phyloP scores from a whole-genome alignment of 176 grass and related monocot genomes.

The Aegilops sharonensis region DNA sequence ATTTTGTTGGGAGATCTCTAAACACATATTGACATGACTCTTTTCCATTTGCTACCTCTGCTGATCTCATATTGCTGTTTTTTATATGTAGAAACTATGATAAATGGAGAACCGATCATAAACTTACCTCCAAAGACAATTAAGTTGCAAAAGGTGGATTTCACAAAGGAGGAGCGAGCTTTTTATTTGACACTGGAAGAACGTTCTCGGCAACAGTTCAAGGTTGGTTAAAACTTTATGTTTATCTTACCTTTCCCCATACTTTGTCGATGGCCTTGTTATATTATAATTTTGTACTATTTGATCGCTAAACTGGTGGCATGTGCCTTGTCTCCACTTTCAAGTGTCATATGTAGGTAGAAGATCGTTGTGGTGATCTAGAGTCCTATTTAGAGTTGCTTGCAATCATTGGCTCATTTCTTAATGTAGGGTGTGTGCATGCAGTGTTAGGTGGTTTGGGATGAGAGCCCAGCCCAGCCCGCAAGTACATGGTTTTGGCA shows the following conservation, averaged over 20 bases:
- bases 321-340: background rate
- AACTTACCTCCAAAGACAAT: constrained; percentile 86
- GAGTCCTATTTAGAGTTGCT: background rate
- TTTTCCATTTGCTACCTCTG: constrained; percentile 20
- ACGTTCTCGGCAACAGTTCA: constrained; percentile 90
- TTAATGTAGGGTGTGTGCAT: background rate
- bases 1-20: constrained; percentile 12
- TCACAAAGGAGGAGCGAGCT: constrained; percentile 76
- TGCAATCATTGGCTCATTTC: constrained; percentile 6
- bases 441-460: background rate
- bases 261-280: background rate
- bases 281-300: constrained; percentile 5
- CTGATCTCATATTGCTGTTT: constrained; percentile 21
- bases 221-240: constrained; percentile 47
- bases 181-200: constrained; percentile 93
- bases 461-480: background rate
- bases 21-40: background rate
- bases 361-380: background rate
- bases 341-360: background rate
- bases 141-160: constrained; percentile 79
- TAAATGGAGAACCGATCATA: constrained; percentile 94
- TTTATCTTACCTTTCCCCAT: constrained; percentile 26
- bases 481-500: background rate
- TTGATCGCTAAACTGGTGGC: background rate
- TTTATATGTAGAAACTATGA: constrained; percentile 61